Base-by-base conservation (phyloP, 1,284 basidiomycete species). In the Cryptococcus sp. region DNA sequence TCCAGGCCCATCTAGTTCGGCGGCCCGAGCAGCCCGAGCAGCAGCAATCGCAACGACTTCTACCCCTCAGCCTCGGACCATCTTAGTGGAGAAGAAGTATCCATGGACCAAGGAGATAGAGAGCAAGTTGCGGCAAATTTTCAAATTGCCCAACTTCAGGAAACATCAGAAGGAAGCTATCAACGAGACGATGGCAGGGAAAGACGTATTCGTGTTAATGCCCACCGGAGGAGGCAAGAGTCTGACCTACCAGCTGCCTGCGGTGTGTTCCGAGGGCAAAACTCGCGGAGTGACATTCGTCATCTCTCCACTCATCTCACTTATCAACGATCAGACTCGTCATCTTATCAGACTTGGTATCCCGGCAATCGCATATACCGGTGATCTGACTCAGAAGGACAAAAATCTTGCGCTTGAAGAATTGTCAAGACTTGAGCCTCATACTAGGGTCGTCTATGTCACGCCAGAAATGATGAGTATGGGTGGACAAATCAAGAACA, bases 171-270 rank as follows among this genome's bases (percentile, higher is more conserved):
- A 91, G 40, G 88, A 91, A 69, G 93, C 91, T 0, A 91, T 98
- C 67, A 84, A 86, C 50, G 88, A 61, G 51, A 87, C 89, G 0
- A 81, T 99, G 74, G 80, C 82, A 0, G 93, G 89, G 3, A 83
- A 82, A 49, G 94, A 99, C 70, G 73, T 93, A 15, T 93, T 98
- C 66, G 91, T 97, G 19, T 83, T 99, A 6, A 95, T 98, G 87
- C 95, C 96, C 0, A 99, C 95, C 0, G 95, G 95, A 26, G 95
- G 94, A 6, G 95, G 94, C 0, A 98, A 98, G 79, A 89, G 87
- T 67, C 79, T 93, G 44, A 92, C 89, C 64, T 93, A 86, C 67
- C 86, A 88, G 75, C 84, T 98, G 0, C 95, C 95, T 0, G 94
- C 93, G 1, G 82, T 96, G 20, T 89, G 93, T 69, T 80, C 81